Evolutionary conservation across 1,139 yeast species (phyloP).

Genomic region (Scheffersomyces illinoinensis): DNA sequence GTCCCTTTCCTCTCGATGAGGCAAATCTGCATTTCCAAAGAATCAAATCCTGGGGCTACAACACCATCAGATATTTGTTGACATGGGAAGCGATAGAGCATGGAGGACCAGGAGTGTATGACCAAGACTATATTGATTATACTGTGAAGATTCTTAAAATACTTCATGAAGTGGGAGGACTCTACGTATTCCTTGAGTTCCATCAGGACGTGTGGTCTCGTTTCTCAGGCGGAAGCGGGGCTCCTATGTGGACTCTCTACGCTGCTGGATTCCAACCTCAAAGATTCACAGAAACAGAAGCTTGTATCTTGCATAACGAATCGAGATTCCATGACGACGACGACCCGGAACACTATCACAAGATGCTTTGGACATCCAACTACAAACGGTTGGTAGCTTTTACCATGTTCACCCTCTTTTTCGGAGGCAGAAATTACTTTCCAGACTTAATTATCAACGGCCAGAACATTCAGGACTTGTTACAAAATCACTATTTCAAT

Average conservation of each 20-base stretch:
- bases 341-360: constrained; percentile 54
- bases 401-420: constrained; percentile 85
- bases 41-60: constrained; percentile 80
- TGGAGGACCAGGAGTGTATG: constrained; percentile 82
- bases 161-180: constrained; percentile 64
- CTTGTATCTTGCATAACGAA: constrained; percentile 72
- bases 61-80: constrained; percentile 70
- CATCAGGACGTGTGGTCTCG: constrained; percentile 97
- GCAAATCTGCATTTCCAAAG: constrained; percentile 69
- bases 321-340: constrained; percentile 26
- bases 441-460: constrained; percentile 73
- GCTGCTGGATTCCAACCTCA: constrained; percentile 90
- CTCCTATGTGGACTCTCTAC: constrained; percentile 93
- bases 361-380: constrained; percentile 94
- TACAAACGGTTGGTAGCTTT: constrained; percentile 74
- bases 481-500: constrained; percentile 63
- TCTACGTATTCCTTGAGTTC: constrained; percentile 81
- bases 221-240: constrained; percentile 91
- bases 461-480: constrained; percentile 72
- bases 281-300: constrained; percentile 65
- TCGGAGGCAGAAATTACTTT: constrained; percentile 70
- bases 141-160: constrained; percentile 62
- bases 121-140: constrained; percentile 72
- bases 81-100: constrained; percentile 97
- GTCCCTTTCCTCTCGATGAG: constrained; percentile 76